Evolutionary conservation across 768 basidiomycete genomes (phyloP).

Genomic region (Pleurotus platypus): DNA sequence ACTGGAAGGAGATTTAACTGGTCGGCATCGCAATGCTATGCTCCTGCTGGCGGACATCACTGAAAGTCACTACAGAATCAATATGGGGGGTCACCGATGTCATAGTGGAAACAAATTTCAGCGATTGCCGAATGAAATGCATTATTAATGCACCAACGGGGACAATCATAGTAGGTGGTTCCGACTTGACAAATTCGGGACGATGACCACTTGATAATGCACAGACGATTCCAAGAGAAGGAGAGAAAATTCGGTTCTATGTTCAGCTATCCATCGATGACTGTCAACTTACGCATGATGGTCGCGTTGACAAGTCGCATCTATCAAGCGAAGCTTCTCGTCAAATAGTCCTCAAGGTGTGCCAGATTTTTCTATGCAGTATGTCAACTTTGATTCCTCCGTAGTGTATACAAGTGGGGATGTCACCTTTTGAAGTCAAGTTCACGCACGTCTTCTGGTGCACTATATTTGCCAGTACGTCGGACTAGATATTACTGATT

Average conservation of each 20-base stretch:
- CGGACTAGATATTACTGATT: too few relatives aligned
- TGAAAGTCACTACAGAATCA: slow-evolving; percentile 4
- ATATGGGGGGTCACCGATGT: slow-evolving; percentile 19
- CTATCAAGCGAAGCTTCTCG: background rate
- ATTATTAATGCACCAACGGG: slow-evolving; percentile 15
- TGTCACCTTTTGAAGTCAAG: too few relatives aligned
- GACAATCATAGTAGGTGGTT: slow-evolving; percentile 5
- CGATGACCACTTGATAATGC: background rate
- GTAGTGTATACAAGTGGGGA: too few relatives aligned
- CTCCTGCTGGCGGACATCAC: too few relatives aligned
- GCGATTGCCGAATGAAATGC: slow-evolving; percentile 13
- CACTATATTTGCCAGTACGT: too few relatives aligned
- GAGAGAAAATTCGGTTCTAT: slow-evolving; percentile 13
- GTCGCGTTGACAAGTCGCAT: background rate
- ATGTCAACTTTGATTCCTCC: too few relatives aligned
- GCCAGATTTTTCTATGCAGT: too few relatives aligned
- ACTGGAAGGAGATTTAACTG: slow-evolving; percentile 16
- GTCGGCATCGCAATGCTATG: background rate
- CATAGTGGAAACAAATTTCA: slow-evolving; percentile 14
- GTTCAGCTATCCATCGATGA: slow-evolving; percentile 8
- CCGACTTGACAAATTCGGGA: background rate
- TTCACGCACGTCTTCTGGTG: too few relatives aligned
- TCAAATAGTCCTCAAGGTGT: too few relatives aligned
- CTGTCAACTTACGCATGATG: background rate
- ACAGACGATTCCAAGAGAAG: slow-evolving; percentile 12